Conservation (phyloP, 2,329 filamentous ascomycete species). For the Colletotrichum cereale region DNA sequence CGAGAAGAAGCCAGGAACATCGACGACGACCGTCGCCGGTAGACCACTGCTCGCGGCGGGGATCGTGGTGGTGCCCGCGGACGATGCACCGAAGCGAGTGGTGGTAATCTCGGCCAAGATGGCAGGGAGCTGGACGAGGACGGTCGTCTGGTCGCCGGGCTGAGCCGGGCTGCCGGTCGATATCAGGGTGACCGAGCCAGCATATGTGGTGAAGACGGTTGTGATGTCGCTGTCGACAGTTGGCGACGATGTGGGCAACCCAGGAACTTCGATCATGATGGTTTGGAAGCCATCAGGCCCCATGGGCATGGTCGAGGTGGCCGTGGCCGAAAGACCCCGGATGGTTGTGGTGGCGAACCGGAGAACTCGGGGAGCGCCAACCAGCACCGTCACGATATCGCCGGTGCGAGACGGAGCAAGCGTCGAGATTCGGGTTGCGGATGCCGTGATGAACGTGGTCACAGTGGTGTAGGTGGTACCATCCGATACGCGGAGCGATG, state of each 20-base stretch:
- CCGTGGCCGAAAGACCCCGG: neutral
- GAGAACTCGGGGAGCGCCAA: constrained; percentile 3
- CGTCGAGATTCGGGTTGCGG: constrained; percentile 1
- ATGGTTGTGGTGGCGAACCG: constrained; percentile 4
- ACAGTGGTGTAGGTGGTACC: neutral
- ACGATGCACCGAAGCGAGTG: constrained; percentile 28
- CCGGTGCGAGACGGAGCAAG: neutral
- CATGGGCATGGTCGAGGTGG: constrained; percentile 20
- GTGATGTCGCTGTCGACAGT: constrained; percentile 5
- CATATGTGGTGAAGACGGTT: constrained; percentile 21
- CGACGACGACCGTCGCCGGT: constrained; percentile 26
- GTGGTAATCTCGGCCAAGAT: neutral
- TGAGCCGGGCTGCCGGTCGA: constrained; percentile 9
- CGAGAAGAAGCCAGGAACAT: constrained; percentile 13
- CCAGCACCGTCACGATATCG: constrained; percentile 12
- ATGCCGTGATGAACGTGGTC: constrained; percentile 16
- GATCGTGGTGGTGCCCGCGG: constrained; percentile 24
- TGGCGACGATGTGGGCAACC: neutral
- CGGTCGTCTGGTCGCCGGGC: constrained; percentile 19
- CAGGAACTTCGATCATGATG: constrained; percentile 15
- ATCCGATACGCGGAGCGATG: neutral
- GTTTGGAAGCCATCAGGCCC: constrained; percentile 29
- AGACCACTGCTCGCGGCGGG: constrained; percentile 1
- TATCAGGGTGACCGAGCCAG: constrained; percentile 11
- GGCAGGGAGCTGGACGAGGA: constrained; percentile 28